Base-by-base conservation (phyloP, 148 eudicot species). In the Arctostaphylos glauca region DNA sequence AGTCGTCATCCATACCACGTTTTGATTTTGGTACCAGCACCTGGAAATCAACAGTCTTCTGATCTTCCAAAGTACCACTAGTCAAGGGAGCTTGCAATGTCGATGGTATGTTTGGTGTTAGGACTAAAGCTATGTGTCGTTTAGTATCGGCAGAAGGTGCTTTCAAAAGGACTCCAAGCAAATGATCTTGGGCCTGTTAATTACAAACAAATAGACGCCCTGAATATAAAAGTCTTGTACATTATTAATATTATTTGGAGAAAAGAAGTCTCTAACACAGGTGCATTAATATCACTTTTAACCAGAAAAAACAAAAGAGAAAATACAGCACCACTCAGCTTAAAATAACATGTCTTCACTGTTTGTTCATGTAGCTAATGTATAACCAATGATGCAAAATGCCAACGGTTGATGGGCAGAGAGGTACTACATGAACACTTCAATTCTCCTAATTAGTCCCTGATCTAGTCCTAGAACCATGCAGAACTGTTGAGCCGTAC, bases 161-260 rank as follows among this genome's bases (percentile, higher is more conserved):
- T 90, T 96, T 94, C 67, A 94, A 81, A 47, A 96, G 86, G 84
- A 91, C 94, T 60, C 97, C 99, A 55, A 96, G 96, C 85, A 93
- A 89, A 89, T 96, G 99, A 83, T 94, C 94, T 89, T 85, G 94
- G 80, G 85, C 89, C 99, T 96, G 92, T 59, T 84, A 83, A 86
- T 85, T 66, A 68, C 58, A 49, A 72, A 82, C 68, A 81, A 31
- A 62, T 54, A 84, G 75, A 53, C 60, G 43, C 48, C 74, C 74
- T 48, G 62, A 73, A 78, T 68, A 56, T 47, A 19, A 48, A 52
- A 41, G 46, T 54, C 14, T 7, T 25, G 21, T 48, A 44, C 44
- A 21, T 52, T 55, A 21, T 3, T 25, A 38, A 55, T 38, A 56
- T 38, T 31, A 77, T 44, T 77, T 52, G 66, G 62, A 12, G 31